Base-by-base conservation (phyloP, 768 basidiomycete genomes). In the Clavaria fumosa region DNA sequence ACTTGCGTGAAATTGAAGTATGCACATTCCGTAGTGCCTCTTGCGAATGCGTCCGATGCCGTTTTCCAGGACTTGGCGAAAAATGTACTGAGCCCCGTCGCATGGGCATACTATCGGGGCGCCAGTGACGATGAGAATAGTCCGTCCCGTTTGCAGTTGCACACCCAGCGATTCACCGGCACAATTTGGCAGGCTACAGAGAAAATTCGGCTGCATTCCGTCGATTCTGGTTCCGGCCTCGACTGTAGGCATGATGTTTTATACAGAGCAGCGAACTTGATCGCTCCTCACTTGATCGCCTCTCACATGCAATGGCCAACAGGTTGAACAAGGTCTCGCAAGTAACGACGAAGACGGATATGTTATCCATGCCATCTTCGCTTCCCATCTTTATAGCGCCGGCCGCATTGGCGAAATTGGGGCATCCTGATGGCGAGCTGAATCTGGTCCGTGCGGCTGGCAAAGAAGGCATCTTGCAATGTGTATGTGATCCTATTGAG, bases 321-420 rank as follows among this genome's bases (percentile, higher is more conserved):
- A 28, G 26, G 14, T 14, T 28, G 9, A 28, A 28, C 14, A 28
- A 28, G 26, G 14, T 28, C 9, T 28, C 26, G 9, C 26, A 28
- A 28, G 14, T 28, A 28, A 9, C 26, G 9, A 28, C 26, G 9
- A 28, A 79, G 0, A 79, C 80, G 7, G 73, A 64, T 4, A 75
- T 84, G 42, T 73, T 91, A 32, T 75, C 85, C 10, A 75, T 68
- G 53, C 62, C 61, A 35, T 72, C 75, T 15, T 67, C 72, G 1
- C 69, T 93, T 34, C 90, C 90, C 1, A 62, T 95, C 4, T 89
- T 85, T 50, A 78, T 85, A 34, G 75, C 74, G 34, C 84, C 78
- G 22, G 80, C 88, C 12, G 88, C 84, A 15, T 69, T 83, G 26
- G 83, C 83, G n/a, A 73, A 72, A 41, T 62, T 91, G 0, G 90